Evolutionary conservation across 768 basidiomycete species (phyloP).

Genomic region (Lyophyllum semitale): DNA sequence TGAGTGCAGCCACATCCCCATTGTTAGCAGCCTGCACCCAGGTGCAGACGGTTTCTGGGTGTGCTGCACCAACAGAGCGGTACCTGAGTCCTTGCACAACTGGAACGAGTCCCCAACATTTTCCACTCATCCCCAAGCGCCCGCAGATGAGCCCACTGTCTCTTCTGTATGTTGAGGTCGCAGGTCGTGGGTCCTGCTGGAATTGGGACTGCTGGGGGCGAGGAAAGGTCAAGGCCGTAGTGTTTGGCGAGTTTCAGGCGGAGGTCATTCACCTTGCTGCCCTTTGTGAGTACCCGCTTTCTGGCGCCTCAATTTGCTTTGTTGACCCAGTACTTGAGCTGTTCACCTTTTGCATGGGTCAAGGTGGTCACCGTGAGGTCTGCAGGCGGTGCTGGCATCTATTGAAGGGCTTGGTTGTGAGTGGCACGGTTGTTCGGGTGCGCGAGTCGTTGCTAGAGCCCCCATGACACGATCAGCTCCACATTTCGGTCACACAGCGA

Average conservation of each 20-base stretch:
- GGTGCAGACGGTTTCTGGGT: not conserved
- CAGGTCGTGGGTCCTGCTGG: not conserved
- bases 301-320: not conserved
- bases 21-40: not conserved
- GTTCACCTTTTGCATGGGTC: conserved; percentile 6
- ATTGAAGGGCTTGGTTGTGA: too few species aligned
- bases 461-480: too few species aligned
- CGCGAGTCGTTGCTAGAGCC: too few species aligned
- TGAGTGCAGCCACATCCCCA: not conserved
- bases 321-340: conserved; percentile 3
- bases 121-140: not conserved
- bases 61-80: not conserved
- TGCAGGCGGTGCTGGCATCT: not conserved
- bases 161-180: not conserved
- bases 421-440: too few species aligned
- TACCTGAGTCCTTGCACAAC: conserved; percentile 1
- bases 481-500: too few species aligned
- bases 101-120: not conserved
- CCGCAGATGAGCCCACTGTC: conserved; percentile 2
- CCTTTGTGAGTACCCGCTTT: conserved; percentile 1
- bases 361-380: conserved; percentile 6
- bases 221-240: not conserved
- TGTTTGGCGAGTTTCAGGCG: not conserved
- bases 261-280: not conserved
- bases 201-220: not conserved